Percentiles rank a stretch among this genome's conserved stretches.
phyloP scores from a whole-genome alignment of 2,329 filamentous ascomycete genomes.

The Diplodia sapinea region DNA sequence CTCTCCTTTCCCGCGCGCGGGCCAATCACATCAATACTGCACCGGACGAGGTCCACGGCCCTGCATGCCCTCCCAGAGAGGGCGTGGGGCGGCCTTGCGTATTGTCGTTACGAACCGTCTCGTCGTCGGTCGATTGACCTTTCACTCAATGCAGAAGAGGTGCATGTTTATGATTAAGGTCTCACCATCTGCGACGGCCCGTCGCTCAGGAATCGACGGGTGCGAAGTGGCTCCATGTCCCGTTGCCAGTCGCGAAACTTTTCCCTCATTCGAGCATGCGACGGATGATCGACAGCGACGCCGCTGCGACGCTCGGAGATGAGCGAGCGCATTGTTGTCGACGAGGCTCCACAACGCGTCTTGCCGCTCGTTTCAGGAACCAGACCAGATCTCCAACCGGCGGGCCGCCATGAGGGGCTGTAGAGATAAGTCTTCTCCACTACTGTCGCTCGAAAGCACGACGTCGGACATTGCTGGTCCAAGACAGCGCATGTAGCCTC shows the following conservation, averaged over 20 bases:
- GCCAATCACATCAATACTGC: not conserved
- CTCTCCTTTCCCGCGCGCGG: not conserved
- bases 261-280: not conserved
- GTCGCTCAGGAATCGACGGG: not conserved
- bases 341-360: not conserved
- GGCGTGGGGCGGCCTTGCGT: no score
- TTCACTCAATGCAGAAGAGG: no score
- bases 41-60: no score
- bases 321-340: not conserved
- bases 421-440: not conserved
- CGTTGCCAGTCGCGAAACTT: conserved; percentile 10
- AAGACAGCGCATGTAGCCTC: no score
- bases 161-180: not conserved
- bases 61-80: not conserved
- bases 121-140: no score
- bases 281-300: not conserved
- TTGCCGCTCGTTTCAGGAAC: not conserved
- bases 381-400: not conserved
- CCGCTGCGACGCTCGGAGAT: not conserved
- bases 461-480: not conserved
- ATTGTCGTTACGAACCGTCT: no score
- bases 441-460: not conserved
- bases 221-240: no score
- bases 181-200: not conserved
- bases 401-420: not conserved